phyloP scores from a whole-genome alignment of 805 yeast genomes.

The Wickerhamomyces sydowiorum region DNA sequence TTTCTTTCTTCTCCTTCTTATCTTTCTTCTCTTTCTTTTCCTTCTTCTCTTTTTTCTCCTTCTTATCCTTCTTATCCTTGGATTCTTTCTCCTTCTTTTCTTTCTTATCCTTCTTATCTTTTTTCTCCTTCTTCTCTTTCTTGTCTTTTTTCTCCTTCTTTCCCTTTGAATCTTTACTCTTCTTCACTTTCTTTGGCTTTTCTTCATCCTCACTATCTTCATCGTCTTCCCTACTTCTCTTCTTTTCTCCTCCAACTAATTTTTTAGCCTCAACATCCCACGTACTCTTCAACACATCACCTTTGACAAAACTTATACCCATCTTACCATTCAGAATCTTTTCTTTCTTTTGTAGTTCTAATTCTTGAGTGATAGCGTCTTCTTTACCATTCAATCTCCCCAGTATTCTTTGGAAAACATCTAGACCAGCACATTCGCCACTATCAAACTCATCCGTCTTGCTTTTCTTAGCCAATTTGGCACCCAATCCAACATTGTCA shows the following conservation, averaged over 20 bases:
- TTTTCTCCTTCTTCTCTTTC: slow-evolving; percentile 20
- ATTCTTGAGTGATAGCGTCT: slow-evolving; percentile 53
- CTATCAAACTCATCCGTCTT: slow-evolving; percentile 66
- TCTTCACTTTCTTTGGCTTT: slow-evolving; percentile 23
- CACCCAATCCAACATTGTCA: slow-evolving; percentile 86
- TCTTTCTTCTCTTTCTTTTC: slow-evolving; percentile 22
- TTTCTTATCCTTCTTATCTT: slow-evolving; percentile 22
- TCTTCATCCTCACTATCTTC: slow-evolving; percentile 16
- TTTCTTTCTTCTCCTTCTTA: slow-evolving; percentile 23
- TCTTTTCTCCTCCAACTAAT: slow-evolving; percentile 22
- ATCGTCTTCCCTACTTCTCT: slow-evolving; percentile 25
- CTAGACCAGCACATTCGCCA: slow-evolving; percentile 86
- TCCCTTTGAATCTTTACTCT: slow-evolving; percentile 24
- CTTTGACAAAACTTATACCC: slow-evolving; percentile 85
- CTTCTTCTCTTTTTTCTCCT: slow-evolving; percentile 25
- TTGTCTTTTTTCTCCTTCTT: slow-evolving; percentile 20
- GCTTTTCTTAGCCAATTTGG: slow-evolving; percentile 54
- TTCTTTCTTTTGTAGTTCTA: slow-evolving; percentile 63
- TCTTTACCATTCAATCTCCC: slow-evolving; percentile 89
- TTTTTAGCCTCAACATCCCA: slow-evolving; percentile 60
- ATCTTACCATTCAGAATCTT: slow-evolving; percentile 78
- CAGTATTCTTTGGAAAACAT: slow-evolving; percentile 84
- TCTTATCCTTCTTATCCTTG: slow-evolving; percentile 24
- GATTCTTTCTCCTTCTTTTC: slow-evolving; percentile 22
- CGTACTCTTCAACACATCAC: slow-evolving; percentile 77